These are phyloP conservation scores for Wickerhamiella allomyrinae DNA, from an alignment of 805 yeast genomes.

Conservation along the genomic window DNA sequence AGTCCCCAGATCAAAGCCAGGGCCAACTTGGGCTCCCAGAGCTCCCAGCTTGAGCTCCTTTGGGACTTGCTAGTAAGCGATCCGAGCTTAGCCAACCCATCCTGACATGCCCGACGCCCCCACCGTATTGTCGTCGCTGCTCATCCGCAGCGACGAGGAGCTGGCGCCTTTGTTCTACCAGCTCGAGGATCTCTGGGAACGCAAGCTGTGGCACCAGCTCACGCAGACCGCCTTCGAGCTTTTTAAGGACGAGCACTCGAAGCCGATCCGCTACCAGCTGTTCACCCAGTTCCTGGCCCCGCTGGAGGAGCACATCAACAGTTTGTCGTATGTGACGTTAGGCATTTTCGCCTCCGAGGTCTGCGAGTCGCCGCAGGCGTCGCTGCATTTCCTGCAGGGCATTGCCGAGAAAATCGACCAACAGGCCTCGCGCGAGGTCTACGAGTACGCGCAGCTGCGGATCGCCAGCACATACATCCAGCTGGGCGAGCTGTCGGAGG, in stretches of 20 bases:
- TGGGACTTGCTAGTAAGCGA: background rate
- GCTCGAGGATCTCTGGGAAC: slow-evolving; percentile 73
- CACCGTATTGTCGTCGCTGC: slow-evolving; percentile 1
- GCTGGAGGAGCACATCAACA: slow-evolving; percentile 60
- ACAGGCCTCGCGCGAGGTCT: slow-evolving; percentile 27
- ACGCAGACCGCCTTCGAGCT: slow-evolving; percentile 51
- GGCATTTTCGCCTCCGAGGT: slow-evolving; percentile 41
- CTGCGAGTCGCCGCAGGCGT: slow-evolving; percentile 31
- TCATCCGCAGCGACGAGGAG: slow-evolving; percentile 45
- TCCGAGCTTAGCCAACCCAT: too few relatives aligned
- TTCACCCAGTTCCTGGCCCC: slow-evolving; percentile 55
- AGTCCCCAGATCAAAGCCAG: background rate
- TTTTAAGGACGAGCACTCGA: slow-evolving; percentile 40
- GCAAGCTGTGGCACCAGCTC: slow-evolving; percentile 91
- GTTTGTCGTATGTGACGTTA: slow-evolving; percentile 64
- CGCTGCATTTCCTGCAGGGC: slow-evolving; percentile 34
- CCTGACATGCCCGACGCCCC: slow-evolving; percentile 2
- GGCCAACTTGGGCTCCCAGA: too few relatives aligned
- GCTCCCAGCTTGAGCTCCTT: too few relatives aligned
- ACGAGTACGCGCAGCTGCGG: slow-evolving; percentile 48
- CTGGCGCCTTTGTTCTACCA: slow-evolving; percentile 46
- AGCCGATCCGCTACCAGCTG: slow-evolving; percentile 45
- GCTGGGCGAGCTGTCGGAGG: slow-evolving; percentile 39
- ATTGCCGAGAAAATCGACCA: slow-evolving; percentile 34
- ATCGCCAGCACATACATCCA: slow-evolving; percentile 57